Base-by-base conservation (phyloP, 1,284 basidiomycete species). In the Apiotrichum laibachii region DNA sequence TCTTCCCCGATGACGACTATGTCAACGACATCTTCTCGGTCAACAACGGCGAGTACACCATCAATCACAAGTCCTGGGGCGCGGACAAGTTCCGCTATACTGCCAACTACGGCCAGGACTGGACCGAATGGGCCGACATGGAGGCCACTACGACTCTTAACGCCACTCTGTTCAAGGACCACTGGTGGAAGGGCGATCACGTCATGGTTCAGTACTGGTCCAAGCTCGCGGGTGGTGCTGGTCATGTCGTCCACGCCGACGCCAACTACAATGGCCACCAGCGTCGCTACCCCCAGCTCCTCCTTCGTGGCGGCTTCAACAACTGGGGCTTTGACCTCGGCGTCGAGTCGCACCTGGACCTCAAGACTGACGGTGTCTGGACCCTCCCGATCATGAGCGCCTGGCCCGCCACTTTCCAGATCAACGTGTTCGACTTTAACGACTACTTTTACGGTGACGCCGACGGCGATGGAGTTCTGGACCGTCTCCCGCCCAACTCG, bases 131-230 rank as follows among this genome's bases (percentile, higher is more conserved):
- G 91, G 77, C 79, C 39, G 79, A 80, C 45, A 93, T 88, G 84
- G 88, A 92, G 78, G 82, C 85, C 53, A 82, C 80, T n/a, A 86
- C 87, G 1, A 82, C 79, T 0, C 83, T 94, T 56, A 82, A 87
- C 59, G 73, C 83, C 13, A 79, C 76, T 13, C 60, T 84, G 16
- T 88, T 92, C 73, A 68, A 80, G 15, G 80, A 81, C 16, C 83
- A 84, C 56, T 92, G 88, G 79, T 95, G 92, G 92, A 67, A 80
- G 1, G 92, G 92, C 8, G 77, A 89, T 58, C 92, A 95, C 72
- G 82, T 94, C 69, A 86, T 90, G 77, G 83, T 93, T 21, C 90
- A 94, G 81, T 94, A 95, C 76, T 93, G 88, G 86, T 88, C 86
- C 61, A 77, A 83, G 52, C 77, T 84, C 7, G 83, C 85, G 0